Evolutionary conservation across 2,329 filamentous ascomycete species (phyloP), one percentile per base, ranked within the genome.

Genomic region (Aureobasidium sp.): DNA sequence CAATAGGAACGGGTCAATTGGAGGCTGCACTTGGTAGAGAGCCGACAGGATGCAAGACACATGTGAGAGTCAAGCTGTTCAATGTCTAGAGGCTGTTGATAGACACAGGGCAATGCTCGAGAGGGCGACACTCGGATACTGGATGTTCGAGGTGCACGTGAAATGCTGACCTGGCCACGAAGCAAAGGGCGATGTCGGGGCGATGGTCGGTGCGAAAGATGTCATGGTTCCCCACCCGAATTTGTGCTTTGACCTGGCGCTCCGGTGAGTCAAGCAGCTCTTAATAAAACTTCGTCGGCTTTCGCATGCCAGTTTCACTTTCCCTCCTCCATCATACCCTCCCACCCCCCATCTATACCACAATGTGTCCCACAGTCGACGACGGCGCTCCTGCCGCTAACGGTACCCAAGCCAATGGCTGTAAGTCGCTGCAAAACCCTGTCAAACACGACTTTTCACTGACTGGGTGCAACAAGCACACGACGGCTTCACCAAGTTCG

Each of bases 401-500:
- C 57, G 70, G 67, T 60, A 65, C 63, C 40, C 66, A 67, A 60
- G 57, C 64, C 63, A 69, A 71, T 63, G 69, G 68, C 62, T 47
- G 61, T 67, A 58, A 70, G 69, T 58, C 64, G 64, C 23, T 27
- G n/a, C 11, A 23, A 3, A 10, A 8, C 6, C 9, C 23, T 9
- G 1, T 11, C 21, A 54, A 13, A 40, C 35, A 27, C 9, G 17
- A 11, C 13, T 23, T 8, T 29, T 54, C 17, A 33, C 55, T 57
- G 58, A 50, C 45, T 47, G 50, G 50, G 45, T 57, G 23, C 60
- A 46, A 27, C 47, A 71, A 71, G 69, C 64, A 25, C 79, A 81
- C 66, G 71, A 77, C 62, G 82, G 81, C 67, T 85, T 76, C 73
- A 82, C 80, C 64, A 79, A 76, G 64, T 78, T 85, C 65, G 70